Base-by-base conservation (phyloP, 176 grass and related monocot genomes). In the Lolium multiflorum region DNA sequence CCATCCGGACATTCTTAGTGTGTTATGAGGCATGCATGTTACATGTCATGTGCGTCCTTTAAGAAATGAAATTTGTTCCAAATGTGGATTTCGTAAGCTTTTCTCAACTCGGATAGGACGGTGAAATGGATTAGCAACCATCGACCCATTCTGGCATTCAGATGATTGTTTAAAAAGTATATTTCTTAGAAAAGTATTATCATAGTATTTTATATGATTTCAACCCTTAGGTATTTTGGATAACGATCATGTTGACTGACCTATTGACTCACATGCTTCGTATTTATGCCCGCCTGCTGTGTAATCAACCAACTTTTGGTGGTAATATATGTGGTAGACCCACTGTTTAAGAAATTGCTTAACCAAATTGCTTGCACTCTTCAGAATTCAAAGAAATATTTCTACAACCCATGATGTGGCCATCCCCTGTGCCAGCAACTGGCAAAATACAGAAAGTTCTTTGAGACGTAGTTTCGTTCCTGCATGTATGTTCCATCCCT, bases 401-500 rank as follows among this genome's bases (percentile, higher is more conserved):
- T n/a, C 2, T 28, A 2, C 28, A 28, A 28, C 28, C 28, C 28
- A 28, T 28, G 28, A 28, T 28, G 28, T 28, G 28, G 28, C 28
- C 28, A 28, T 28, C 28, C 28, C 28, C 28, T 28, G 28, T 28
- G 28, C 28, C 28, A 28, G 28, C 28, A 28, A 28, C 28, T 28
- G 28, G 28, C 28, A 28, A 28, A 28, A 28, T 28, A 28, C 28
- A 28, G 28, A 28, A 28, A 28, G 28, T 28, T 28, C 28, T 28
- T 28, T 28, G 28, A 28, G 28, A 28, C 28, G 28, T 28, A 28
- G 28, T 28, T 28, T 86, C 71, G 17, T 44, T 51, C 78, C 71
- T 54, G 83, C 71, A 15, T 86, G 62, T 82, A 62, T 86, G 71
- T 86, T 90, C 83, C 83, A 86, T 37, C 41, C 78, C 88, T 90